Conservation (phyloP, 106 monocot species). For the Gastrodia elata region DNA sequence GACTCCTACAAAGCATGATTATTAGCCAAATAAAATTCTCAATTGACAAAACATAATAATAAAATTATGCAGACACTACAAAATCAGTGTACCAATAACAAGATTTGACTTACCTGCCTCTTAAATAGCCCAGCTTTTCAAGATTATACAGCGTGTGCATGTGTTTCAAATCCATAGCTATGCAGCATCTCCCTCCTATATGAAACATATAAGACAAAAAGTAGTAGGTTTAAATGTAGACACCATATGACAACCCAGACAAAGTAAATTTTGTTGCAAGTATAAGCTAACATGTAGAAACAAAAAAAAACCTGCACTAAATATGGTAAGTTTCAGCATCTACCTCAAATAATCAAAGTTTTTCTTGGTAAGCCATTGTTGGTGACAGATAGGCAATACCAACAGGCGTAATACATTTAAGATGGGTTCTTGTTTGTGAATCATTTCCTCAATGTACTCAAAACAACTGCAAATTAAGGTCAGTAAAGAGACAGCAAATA, state of each 20-base stretch:
- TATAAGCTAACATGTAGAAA: no score
- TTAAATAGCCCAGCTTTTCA: slow-evolving; percentile 60
- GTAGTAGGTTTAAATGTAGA: no score
- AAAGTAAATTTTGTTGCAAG: slow-evolving; percentile 5
- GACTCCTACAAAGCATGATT: slow-evolving; percentile 50
- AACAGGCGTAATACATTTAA: slow-evolving; percentile 66
- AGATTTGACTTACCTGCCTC: slow-evolving; percentile 38
- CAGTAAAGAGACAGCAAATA: background rate
- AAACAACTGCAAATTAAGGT: slow-evolving; percentile 56
- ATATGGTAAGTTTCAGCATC: background rate
- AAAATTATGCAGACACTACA: background rate
- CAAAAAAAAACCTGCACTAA: background rate
- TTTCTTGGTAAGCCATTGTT: slow-evolving; percentile 90
- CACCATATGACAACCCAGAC: background rate
- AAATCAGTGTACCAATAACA: background rate
- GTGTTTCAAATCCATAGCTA: slow-evolving; percentile 82
- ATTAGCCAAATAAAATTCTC: background rate
- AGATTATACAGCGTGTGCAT: slow-evolving; percentile 55
- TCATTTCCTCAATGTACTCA: slow-evolving; percentile 99
- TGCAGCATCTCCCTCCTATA: slow-evolving; percentile 63
- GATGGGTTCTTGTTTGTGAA: slow-evolving; percentile 94
- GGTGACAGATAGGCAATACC: slow-evolving; percentile 81
- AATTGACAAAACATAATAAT: background rate
- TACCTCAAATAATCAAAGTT: slow-evolving; percentile 92
- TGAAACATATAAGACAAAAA: background rate